Evolutionary conservation across 257 asterid species (phyloP).

Genomic region (Solanum chilense): DNA sequence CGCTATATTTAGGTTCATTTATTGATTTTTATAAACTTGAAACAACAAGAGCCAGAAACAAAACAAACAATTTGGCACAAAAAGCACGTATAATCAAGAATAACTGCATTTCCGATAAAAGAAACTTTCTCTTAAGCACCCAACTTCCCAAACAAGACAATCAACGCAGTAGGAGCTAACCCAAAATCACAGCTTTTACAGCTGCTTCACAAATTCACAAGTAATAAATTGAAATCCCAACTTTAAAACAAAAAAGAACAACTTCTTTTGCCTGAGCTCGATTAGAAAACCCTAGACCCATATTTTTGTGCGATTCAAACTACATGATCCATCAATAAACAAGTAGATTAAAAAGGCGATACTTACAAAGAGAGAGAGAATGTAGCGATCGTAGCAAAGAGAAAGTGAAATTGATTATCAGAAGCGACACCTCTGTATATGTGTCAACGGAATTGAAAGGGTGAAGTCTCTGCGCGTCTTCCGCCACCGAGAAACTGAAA

Average conservation of each 20-base stretch:
- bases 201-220: neutral
- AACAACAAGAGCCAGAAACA: neutral
- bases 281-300: neutral
- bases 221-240: neutral
- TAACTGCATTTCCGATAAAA: neutral
- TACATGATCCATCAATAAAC: neutral
- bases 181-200: neutral
- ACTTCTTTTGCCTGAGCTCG: neutral
- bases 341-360: neutral
- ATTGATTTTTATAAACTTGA: neutral
- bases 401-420: neutral
- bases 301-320: neutral
- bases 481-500: neutral
- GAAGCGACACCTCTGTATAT: neutral
- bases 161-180: neutral
- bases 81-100: neutral
- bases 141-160: neutral
- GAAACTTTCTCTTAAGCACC: neutral
- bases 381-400: neutral
- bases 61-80: neutral
- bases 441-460: neutral
- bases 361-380: neutral
- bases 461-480: neutral
- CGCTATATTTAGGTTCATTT: neutral
- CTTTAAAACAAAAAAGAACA: neutral